Base-by-base conservation (phyloP, 2,329 filamentous ascomycete genomes). In the Aspergillus latus region DNA sequence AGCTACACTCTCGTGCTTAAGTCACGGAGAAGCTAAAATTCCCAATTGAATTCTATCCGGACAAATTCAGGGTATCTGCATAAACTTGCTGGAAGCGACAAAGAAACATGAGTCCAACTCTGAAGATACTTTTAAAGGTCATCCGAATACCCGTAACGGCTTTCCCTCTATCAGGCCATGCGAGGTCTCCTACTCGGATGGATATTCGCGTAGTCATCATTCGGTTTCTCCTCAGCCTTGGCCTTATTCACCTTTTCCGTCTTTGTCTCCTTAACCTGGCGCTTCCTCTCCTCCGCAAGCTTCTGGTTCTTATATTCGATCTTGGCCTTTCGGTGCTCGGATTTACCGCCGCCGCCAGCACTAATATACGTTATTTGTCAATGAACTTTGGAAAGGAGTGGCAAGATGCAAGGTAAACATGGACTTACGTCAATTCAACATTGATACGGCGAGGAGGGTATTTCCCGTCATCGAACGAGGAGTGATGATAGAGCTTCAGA, bases 401-500 rank as follows among this genome's bases (percentile, higher is more conserved):
- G 40, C 16, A 29, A 44, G 21, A 32, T 39, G 39, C 3, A 32
- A 21, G 26, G n/a, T 47, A 49, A 53, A 28, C 37, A 39, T 45
- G 37, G 21, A 82, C 86, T 74, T 74, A 91, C 83, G 92, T 96
- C 63, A 97, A 76, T 76, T 97, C 93, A 28, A 97, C 89, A 70
- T 96, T 97, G 67, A 97, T 95, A 75, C 87, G 89, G 65, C 93
- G 81, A 50, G 86, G 77, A 1, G 75, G 73, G 32, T 73, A 78
- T 66, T 77, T 78, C 37, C 78, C 78, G 52, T 82, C 81, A 57
- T 84, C 78, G 70, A 97, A 95, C 61, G 82, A 82, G 58, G 85
- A 88, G 76, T 97, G 92, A 76, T 97, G 92, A 76, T 93, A 93
- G 62, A 91, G 85, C 74, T 92, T 90, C 59, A 97, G 81, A 69